Percentiles rank a stretch among this genome's conserved stretches.
Evolutionary conservation across 371 early-diverging fungal species (phyloP).

Genomic region (Batrachochytrium dendrobatidis): DNA sequence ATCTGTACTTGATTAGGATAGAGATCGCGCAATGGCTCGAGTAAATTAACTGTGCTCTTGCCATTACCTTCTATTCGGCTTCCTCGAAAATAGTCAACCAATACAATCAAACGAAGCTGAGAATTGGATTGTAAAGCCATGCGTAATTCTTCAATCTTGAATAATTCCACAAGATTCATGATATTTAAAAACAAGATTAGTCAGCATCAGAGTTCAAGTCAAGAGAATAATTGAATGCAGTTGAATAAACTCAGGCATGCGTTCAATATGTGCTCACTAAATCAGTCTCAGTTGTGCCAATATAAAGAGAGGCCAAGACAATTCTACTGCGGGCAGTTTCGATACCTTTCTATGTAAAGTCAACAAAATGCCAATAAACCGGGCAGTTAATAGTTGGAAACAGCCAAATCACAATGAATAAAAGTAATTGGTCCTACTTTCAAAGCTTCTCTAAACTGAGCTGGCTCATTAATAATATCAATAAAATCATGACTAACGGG

Average conservation of each 20-base stretch:
- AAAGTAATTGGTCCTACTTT: background rate
- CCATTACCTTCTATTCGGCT: constrained; percentile 57
- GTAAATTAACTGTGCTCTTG: constrained; percentile 57
- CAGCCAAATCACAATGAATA: background rate
- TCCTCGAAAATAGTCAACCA: constrained; percentile 83
- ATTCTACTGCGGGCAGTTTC: constrained; percentile 63
- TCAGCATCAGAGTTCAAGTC: background rate
- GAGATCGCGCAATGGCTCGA: constrained; percentile 58
- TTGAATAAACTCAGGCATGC: constrained; percentile 3
- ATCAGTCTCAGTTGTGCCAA: constrained; percentile 75
- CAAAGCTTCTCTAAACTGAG: constrained; percentile 22
- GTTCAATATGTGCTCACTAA: constrained; percentile 56
- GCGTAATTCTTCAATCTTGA: constrained; percentile 49
- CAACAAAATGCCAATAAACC: background rate
- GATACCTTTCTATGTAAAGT: constrained; percentile 28
- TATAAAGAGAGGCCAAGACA: constrained; percentile 77
- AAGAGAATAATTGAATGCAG: background rate
- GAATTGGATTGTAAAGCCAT: constrained; percentile 47
- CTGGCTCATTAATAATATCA: constrained; percentile 21
- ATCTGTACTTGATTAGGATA: constrained; percentile 62
- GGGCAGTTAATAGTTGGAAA: background rate
- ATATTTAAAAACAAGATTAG: background rate
- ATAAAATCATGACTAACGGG: constrained; percentile 11
- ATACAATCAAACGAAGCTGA: constrained; percentile 54
- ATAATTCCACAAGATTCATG: background rate